These are phyloP conservation scores for Solanum peruvianum DNA, from an alignment of 257 asterid species.

Conservation along the genomic window DNA sequence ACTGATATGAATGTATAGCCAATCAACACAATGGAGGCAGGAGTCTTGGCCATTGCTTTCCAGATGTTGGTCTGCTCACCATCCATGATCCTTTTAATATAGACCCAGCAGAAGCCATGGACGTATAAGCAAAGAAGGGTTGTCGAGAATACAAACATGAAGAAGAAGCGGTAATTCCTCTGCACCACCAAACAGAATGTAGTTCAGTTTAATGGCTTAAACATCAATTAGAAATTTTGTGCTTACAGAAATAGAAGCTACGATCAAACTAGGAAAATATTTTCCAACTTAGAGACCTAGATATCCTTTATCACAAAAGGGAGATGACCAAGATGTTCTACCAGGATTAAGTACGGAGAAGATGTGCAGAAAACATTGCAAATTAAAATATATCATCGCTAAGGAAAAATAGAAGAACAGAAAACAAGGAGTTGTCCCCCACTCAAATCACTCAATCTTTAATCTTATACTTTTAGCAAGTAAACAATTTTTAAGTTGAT, in stretches of 20 bases:
- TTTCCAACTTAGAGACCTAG: neutral
- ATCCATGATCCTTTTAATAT: conserved; percentile 82
- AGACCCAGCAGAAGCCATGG: conserved; percentile 65
- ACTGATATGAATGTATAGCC: conserved; percentile 74
- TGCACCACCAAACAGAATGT: conserved; percentile 28
- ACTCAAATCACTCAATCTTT: neutral
- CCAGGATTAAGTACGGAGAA: neutral
- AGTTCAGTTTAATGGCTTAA: neutral
- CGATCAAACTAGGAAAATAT: neutral
- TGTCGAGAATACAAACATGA: conserved; percentile 77
- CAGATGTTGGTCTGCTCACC: conserved; percentile 70
- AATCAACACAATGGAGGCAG: conserved; percentile 81
- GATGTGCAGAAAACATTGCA: neutral
- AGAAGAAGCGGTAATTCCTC: conserved; percentile 97
- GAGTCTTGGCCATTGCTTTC: conserved; percentile 93
- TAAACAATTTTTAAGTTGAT: neutral
- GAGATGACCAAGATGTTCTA: neutral
- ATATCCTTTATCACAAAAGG: neutral
- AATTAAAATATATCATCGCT: neutral
- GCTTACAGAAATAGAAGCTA: neutral
- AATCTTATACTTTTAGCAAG: neutral
- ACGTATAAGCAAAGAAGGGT: conserved; percentile 86
- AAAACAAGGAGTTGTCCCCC: neutral
- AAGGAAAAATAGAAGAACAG: neutral
- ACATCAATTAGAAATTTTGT: neutral